Conservation (phyloP, 495 filamentous ascomycete species). For the Lasiosphaeria hispida region DNA sequence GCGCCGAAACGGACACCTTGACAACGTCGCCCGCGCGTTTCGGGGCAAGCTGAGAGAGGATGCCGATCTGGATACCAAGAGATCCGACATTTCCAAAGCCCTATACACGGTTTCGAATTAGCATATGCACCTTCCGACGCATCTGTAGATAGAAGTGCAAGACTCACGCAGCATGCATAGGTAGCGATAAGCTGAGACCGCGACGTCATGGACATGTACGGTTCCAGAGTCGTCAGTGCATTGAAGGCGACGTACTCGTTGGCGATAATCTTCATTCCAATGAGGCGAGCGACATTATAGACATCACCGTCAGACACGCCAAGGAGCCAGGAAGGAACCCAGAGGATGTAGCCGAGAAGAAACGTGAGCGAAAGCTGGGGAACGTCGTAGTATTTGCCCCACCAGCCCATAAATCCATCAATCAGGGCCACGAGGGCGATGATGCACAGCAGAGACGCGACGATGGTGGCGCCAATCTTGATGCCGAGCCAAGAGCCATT, state of each 20-base stretch:
- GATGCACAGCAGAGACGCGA: constrained; percentile 76
- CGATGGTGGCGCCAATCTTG: constrained; percentile 85
- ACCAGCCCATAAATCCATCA: constrained; percentile 83
- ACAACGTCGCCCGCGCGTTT: constrained; percentile 70
- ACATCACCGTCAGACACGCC: constrained; percentile 75
- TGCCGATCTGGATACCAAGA: constrained; percentile 82
- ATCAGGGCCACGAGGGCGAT: constrained; percentile 74
- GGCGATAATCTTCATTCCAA: constrained; percentile 78
- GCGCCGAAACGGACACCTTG: constrained; percentile 69
- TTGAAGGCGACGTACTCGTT: constrained; percentile 69
- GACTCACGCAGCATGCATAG: constrained; percentile 83
- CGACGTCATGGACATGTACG: constrained; percentile 57
- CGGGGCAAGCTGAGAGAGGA: constrained; percentile 77
- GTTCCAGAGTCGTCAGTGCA: constrained; percentile 56
- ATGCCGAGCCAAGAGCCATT: constrained; percentile 86
- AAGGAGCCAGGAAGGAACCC: constrained; percentile 79
- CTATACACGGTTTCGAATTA: constrained; percentile 53
- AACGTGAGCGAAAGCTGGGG: constrained; percentile 69
- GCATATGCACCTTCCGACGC: constrained; percentile 49
- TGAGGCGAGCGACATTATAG: constrained; percentile 70
- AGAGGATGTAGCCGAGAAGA: constrained; percentile 80
- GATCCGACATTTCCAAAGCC: constrained; percentile 81
- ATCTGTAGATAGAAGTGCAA: not conserved
- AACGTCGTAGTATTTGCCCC: constrained; percentile 80
- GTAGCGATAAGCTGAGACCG: constrained; percentile 79